phyloP scores from a whole-genome alignment of 805 yeast species.

The Candida germanica region DNA sequence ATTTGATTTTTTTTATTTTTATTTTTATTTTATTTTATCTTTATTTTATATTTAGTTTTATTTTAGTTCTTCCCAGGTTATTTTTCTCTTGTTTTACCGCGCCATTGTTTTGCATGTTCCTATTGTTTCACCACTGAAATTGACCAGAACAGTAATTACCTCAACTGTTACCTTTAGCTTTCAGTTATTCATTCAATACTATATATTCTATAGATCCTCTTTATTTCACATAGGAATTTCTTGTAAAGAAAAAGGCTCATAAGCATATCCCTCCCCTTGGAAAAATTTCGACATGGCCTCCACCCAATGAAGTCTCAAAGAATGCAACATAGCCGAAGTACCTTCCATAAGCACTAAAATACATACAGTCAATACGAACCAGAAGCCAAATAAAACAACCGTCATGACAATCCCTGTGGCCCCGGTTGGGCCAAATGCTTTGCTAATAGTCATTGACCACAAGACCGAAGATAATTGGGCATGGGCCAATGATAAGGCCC shows the following conservation, averaged over 20 bases:
- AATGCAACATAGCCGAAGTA: conserved; percentile 97
- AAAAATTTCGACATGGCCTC: conserved; percentile 98
- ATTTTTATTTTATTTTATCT: too few species aligned
- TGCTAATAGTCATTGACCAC: conserved; percentile 92
- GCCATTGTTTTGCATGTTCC: too few species aligned
- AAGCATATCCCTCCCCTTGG: conserved; percentile 93
- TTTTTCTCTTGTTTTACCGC: too few species aligned
- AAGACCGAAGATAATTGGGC: conserved; percentile 92
- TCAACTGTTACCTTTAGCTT: too few species aligned
- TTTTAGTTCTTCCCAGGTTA: too few species aligned
- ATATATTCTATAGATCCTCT: too few species aligned
- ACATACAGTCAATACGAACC: conserved; percentile 90
- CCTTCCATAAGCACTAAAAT: conserved; percentile 97
- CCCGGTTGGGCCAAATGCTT: conserved; percentile 69
- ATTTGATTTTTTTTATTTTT: too few species aligned
- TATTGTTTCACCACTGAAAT: too few species aligned
- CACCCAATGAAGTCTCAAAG: conserved; percentile 98
- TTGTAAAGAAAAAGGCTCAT: conserved; percentile 77
- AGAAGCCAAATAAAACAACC: conserved; percentile 83
- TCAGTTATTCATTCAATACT: too few species aligned
- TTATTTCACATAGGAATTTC: neutral
- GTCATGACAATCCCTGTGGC: conserved; percentile 66
- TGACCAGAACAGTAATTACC: too few species aligned
- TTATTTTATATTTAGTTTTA: too few species aligned
- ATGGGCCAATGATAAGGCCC: conserved; percentile 98